These are phyloP conservation scores for Mycothermus thermophilus DNA, from an alignment of 495 filamentous ascomycete genomes.

Conservation along the genomic window DNA sequence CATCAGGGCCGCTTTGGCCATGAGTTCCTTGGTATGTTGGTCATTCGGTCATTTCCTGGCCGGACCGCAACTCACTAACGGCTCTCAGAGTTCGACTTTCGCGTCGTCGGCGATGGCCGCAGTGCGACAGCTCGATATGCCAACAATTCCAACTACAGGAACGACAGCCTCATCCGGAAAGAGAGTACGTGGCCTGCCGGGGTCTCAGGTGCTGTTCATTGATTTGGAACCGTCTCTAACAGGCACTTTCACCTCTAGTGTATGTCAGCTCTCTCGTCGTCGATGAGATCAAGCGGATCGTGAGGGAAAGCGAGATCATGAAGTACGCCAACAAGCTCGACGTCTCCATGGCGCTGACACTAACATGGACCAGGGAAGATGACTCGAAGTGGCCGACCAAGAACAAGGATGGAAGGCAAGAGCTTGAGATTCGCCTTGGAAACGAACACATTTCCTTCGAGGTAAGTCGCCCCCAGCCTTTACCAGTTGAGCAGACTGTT, in stretches of 20 bases:
- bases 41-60: not conserved
- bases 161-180: conserved; percentile 97
- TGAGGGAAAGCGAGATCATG: conserved; percentile 96
- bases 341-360: not conserved
- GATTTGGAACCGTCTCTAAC: too few relatives aligned
- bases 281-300: conserved; percentile 88
- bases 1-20: conserved; percentile 97
- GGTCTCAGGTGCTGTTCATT: too few relatives aligned
- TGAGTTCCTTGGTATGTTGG: conserved; percentile 76
- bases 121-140: conserved; percentile 93
- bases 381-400: conserved; percentile 99
- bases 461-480: conserved; percentile 40
- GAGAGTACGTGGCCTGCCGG: conserved; percentile 59
- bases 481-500: too few relatives aligned
- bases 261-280: conserved; percentile 89
- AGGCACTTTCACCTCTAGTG: conserved; percentile 66
- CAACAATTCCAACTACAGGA: conserved; percentile 99
- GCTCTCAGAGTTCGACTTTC: conserved; percentile 81
- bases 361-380: conserved; percentile 60
- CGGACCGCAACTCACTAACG: not conserved
- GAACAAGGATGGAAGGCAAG: conserved; percentile 96
- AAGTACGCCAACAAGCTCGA: conserved; percentile 45
- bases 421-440: conserved; percentile 87
- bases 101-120: conserved; percentile 82
- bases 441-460: conserved; percentile 98